Evolutionary conservation across 2,329 filamentous ascomycete genomes (phyloP).

Genomic region (Pyrenophora seminiperda): DNA sequence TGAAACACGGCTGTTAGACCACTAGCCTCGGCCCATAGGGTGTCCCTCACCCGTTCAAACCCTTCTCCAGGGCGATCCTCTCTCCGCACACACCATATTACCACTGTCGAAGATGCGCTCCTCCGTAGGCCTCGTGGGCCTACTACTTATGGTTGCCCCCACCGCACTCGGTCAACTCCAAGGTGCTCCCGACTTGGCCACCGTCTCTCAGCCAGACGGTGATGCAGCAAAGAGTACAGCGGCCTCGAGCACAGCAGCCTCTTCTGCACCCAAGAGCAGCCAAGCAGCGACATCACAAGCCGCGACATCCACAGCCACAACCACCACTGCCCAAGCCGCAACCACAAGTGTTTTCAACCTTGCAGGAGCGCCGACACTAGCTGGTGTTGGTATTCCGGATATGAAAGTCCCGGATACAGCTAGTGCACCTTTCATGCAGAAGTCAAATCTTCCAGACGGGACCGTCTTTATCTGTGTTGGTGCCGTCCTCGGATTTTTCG

Average conservation of each 20-base stretch:
- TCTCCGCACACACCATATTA: slow-evolving; percentile 17
- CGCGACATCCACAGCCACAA: slow-evolving; percentile 14
- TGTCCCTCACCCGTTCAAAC: slow-evolving; percentile 27
- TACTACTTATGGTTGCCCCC: slow-evolving; percentile 40
- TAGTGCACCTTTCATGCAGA: slow-evolving; percentile 89
- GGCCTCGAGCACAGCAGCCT: slow-evolving; percentile 16
- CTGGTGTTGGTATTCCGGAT: slow-evolving; percentile 66
- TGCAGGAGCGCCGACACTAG: slow-evolving; percentile 54
- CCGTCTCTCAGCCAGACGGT: slow-evolving; percentile 30
- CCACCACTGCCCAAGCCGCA: slow-evolving; percentile 25
- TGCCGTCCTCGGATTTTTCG: slow-evolving; percentile 82
- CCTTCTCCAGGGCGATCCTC: slow-evolving; percentile 14
- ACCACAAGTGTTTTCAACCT: slow-evolving; percentile 46
- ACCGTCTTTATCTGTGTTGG: slow-evolving; percentile 97
- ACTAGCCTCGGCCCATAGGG: slow-evolving; percentile 23
- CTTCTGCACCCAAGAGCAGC: slow-evolving; percentile 13
- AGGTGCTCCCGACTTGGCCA: slow-evolving; percentile 37
- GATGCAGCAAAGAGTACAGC: slow-evolving; percentile 18
- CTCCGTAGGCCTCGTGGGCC: slow-evolving; percentile 37
- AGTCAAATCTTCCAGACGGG: slow-evolving; percentile 82
- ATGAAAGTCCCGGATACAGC: slow-evolving; percentile 80
- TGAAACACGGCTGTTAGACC: slow-evolving; percentile 9
- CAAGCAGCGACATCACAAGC: slow-evolving; percentile 20
- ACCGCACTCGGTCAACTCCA: slow-evolving; percentile 40
- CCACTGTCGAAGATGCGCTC: slow-evolving; percentile 34